Conservation (phyloP, 176 grass and related monocot genomes). For the Aechmea fasciata region DNA sequence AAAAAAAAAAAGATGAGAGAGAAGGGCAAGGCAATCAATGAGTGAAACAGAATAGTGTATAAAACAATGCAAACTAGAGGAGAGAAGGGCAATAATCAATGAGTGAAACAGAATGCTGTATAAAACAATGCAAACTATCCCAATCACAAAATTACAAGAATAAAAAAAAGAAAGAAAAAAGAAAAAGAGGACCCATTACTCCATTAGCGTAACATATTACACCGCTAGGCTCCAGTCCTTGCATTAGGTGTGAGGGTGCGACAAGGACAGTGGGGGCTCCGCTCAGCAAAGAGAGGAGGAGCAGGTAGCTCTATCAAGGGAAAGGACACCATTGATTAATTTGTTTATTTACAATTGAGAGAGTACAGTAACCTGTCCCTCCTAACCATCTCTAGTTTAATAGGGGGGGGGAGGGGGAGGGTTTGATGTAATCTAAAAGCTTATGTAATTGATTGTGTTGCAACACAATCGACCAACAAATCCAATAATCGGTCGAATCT, state of each 20-base stretch:
- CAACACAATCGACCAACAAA: too few relatives aligned
- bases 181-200: too few relatives aligned
- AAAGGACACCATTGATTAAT: too few relatives aligned
- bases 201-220: too few relatives aligned
- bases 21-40: neutral
- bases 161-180: neutral
- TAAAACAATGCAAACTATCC: neutral
- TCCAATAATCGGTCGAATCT: too few relatives aligned
- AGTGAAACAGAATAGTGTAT: neutral
- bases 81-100: neutral
- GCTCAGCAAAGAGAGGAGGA: neutral
- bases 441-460: too few relatives aligned
- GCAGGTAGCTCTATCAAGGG: neutral
- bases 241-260: neutral
- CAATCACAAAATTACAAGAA: neutral
- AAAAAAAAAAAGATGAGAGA: neutral
- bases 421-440: too few relatives aligned
- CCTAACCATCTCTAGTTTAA: too few relatives aligned
- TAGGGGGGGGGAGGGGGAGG: too few relatives aligned
- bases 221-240: neutral
- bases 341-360: too few relatives aligned
- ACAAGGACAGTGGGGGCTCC: neutral
- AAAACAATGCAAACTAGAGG: neutral
- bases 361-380: too few relatives aligned
- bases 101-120: neutral